phyloP scores from a whole-genome alignment of 1,284 basidiomycete species.

The Inonotus hispidus region DNA sequence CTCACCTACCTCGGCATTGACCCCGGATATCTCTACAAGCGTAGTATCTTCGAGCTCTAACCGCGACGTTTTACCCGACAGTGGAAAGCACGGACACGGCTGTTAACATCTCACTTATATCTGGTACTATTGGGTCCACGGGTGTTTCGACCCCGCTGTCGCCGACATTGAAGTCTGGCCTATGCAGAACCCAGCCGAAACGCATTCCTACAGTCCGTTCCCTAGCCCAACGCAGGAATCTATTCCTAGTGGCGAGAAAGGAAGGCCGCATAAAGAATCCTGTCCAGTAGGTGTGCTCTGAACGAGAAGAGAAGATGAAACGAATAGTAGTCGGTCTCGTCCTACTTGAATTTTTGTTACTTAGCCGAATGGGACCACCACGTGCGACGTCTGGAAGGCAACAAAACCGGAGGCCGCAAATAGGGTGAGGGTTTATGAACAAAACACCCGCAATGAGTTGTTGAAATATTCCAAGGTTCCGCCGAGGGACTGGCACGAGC shows the following conservation, averaged over 20 bases:
- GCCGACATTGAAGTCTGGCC: constrained; percentile 11
- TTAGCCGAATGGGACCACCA: too few relatives aligned
- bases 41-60: background rate
- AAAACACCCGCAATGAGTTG: too few relatives aligned
- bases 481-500: too few relatives aligned
- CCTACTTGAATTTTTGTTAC: too few relatives aligned
- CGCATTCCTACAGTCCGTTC: constrained; percentile 11
- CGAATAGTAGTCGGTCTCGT: too few relatives aligned
- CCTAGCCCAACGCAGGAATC: constrained; percentile 11
- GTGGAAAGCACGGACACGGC: background rate
- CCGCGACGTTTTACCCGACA: background rate
- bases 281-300: too few relatives aligned
- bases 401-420: too few relatives aligned
- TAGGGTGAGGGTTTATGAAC: too few relatives aligned
- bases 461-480: too few relatives aligned
- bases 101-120: background rate
- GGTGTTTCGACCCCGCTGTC: constrained; percentile 15
- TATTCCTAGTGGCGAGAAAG: background rate
- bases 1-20: background rate
- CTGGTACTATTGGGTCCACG: constrained; percentile 14
- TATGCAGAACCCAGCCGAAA: constrained; percentile 6
- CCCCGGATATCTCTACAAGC: background rate
- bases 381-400: too few relatives aligned
- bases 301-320: too few relatives aligned
- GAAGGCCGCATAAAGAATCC: too few relatives aligned